Evolutionary conservation across 805 yeast species (phyloP), one percentile per base, ranked within the genome.

Genomic region (Zygoascus flipseniorum): DNA sequence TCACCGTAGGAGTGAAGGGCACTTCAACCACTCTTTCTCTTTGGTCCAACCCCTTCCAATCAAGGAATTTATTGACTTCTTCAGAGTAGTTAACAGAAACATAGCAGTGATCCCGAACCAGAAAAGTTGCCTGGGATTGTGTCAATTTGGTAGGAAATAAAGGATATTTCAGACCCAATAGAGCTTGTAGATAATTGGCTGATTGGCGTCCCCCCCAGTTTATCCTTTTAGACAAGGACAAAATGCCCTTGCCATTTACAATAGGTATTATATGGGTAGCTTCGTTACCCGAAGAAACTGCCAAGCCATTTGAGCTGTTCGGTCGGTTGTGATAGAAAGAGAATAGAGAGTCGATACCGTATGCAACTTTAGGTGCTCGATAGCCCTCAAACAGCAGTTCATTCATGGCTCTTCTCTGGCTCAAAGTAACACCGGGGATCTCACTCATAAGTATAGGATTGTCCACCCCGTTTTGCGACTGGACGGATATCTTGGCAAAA

Each of bases 181-280:
- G 75, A 59, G 75, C 77, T 54, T 76, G 77, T 64, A 93, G 66
- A 60, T 77, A 90, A 42, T 77, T 80, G 31, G 76, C 79, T 1
- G 90, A 77, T 45, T 80, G 86, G 56, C 80, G 79, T 10, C 97
- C 98, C 56, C 98, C 98, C 88, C 93, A 88, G 64, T 88, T 89
- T 41, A 93, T 80, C 62, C 98, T 75, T 62, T 89, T 89, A 8
- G 89, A 73, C 54, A 83, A 84, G 28, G 77, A 71, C 52, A 88
- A 66, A 1, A 82, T 58, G 0, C 95, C 90, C 52, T 72, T 72
- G 0, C 89, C 89, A n/a, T 79, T 65, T 1, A 87, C 58, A 1
- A 92, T 88, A 0, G 99, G 99, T 16, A 92, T 81, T 0, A 93
- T 69, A 63, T 83, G 83, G 0, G 96, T 85, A 52, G 87, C 78